These are phyloP conservation scores for Leishmania braziliensis DNA, from an alignment of 208 protist species.

Conservation along the genomic window DNA sequence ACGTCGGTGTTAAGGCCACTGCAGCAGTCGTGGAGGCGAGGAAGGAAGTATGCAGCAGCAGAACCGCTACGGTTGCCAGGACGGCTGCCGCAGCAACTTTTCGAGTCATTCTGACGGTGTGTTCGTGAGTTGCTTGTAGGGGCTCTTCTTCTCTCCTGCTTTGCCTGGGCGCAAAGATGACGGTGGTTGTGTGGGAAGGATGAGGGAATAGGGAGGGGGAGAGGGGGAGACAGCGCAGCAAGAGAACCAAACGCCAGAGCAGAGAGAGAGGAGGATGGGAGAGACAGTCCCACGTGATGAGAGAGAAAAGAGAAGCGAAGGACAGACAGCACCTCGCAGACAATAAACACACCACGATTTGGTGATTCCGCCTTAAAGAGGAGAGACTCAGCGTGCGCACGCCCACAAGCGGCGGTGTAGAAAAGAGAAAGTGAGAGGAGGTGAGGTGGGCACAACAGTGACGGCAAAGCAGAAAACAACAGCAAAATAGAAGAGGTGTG, in stretches of 20 bases:
- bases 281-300: neutral
- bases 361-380: no score
- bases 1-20: neutral
- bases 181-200: neutral
- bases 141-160: neutral
- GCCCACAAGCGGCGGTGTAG: neutral
- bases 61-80: neutral
- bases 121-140: neutral
- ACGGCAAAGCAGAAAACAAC: neutral
- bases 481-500: neutral
- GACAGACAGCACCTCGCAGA: no score
- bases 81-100: neutral
- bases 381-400: no score
- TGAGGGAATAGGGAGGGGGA: neutral
- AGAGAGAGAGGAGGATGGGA: neutral
- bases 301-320: no score
- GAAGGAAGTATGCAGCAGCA: neutral
- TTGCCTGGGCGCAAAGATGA: neutral
- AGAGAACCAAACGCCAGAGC: neutral
- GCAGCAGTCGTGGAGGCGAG: neutral
- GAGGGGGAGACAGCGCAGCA: neutral
- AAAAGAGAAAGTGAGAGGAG: neutral
- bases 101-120: neutral
- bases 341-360: no score
- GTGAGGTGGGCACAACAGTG: no score